phyloP scores from a whole-genome alignment of 306 rosid genomes.

The Dryas alaskensis region DNA sequence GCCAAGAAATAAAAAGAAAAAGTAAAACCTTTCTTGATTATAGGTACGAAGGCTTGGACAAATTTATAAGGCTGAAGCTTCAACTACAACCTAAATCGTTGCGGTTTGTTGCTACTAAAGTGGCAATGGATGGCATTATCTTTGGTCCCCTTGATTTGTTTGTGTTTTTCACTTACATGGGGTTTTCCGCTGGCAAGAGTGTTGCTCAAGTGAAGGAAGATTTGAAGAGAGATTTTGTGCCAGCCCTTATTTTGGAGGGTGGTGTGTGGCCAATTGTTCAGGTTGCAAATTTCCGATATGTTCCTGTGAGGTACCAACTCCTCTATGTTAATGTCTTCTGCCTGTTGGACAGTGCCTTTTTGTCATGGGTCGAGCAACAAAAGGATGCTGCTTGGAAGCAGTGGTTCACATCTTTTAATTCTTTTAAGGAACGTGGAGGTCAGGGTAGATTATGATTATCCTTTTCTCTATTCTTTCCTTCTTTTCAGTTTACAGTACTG shows the following conservation, averaged over 20 bases:
- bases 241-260: conserved; percentile 75
- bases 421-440: conserved; percentile 45
- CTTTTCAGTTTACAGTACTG: not conserved
- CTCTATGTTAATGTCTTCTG: conserved; percentile 86
- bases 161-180: conserved; percentile 81
- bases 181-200: conserved; percentile 70
- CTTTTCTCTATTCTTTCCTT: conserved; percentile 1
- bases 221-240: conserved; percentile 80
- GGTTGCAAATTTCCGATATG: conserved; percentile 72
- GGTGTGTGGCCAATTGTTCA: conserved; percentile 84
- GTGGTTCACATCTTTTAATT: conserved; percentile 60
- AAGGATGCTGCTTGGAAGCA: conserved; percentile 91
- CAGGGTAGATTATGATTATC: conserved; percentile 29
- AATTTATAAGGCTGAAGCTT: conserved; percentile 51
- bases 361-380: conserved; percentile 97
- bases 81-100: conserved; percentile 61
- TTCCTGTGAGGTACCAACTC: conserved; percentile 89
- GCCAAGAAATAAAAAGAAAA: not conserved
- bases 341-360: conserved; percentile 84
- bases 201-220: conserved; percentile 69
- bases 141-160: conserved; percentile 77
- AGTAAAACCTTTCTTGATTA: conserved; percentile 14
- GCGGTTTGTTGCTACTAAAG: conserved; percentile 75
- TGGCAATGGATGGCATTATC: conserved; percentile 63
- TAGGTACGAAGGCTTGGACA: conserved; percentile 90